Percentiles rank a stretch among this genome's conserved stretches.
phyloP scores from a whole-genome alignment of 1,139 yeast species.

The Nadsonia starkeyi-henricii region DNA sequence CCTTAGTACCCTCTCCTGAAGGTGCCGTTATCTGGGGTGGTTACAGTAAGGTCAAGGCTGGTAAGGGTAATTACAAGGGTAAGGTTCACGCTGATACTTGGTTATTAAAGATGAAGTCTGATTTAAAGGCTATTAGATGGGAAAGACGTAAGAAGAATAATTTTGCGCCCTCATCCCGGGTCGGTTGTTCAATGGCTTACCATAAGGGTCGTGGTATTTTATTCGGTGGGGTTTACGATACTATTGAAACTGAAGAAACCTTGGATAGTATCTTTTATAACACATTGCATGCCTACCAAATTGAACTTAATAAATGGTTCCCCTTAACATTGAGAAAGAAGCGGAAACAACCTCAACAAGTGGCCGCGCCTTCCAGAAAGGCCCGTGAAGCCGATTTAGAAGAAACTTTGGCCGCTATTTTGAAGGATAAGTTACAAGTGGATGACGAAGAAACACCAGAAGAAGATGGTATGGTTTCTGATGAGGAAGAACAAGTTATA shows the following conservation, averaged over 20 bases:
- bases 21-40: conserved; percentile 91
- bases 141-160: conserved; percentile 86
- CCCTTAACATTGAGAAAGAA: conserved; percentile 53
- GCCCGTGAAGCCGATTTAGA: conserved; percentile 69
- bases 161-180: conserved; percentile 78
- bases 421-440: conserved; percentile 54
- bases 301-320: conserved; percentile 84
- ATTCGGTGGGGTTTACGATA: conserved; percentile 94
- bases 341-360: conserved; percentile 7
- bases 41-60: conserved; percentile 82
- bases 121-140: conserved; percentile 67
- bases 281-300: conserved; percentile 66
- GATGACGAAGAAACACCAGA: conserved; percentile 39
- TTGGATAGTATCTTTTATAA: conserved; percentile 77
- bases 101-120: conserved; percentile 78
- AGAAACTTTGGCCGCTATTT: conserved; percentile 59
- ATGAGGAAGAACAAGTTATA: conserved; percentile 26
- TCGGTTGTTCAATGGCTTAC: conserved; percentile 81
- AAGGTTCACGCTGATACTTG: conserved; percentile 83
- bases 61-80: conserved; percentile 81
- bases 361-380: conserved; percentile 16
- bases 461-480: conserved; percentile 23
- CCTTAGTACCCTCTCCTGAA: conserved; percentile 65
- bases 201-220: conserved; percentile 88
- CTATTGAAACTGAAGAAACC: conserved; percentile 87